Evolutionary conservation across 169 alveolate genomes (phyloP).

Genomic region (Cryptosporidium baileyi): DNA sequence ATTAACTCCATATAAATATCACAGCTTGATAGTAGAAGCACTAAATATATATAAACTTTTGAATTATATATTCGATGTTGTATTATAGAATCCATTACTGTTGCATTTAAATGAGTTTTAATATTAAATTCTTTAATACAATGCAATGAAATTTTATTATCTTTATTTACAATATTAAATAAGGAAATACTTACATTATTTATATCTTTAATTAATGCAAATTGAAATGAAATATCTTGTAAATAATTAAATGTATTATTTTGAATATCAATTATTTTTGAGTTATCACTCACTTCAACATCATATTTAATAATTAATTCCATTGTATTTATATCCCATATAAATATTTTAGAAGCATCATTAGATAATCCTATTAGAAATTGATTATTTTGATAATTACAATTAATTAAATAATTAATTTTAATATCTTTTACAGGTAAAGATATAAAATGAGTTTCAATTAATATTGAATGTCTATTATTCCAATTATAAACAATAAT

Average conservation of each 20-base stretch:
- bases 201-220: no score
- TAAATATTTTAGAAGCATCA: neutral
- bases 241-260: neutral
- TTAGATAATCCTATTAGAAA: conserved; percentile 17
- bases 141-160: no score
- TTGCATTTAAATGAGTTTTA: neutral
- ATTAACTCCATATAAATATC: neutral
- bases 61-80: neutral
- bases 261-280: neutral
- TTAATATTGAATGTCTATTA: neutral
- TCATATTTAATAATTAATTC: neutral
- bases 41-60: conserved; percentile 20
- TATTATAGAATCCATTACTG: neutral
- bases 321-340: conserved; percentile 17
- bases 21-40: conserved; percentile 37
- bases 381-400: neutral
- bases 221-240: no score
- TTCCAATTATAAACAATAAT: conserved; percentile 22
- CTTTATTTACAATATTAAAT: no score
- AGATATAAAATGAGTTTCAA: neutral
- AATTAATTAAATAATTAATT: neutral
- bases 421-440: conserved; percentile 1
- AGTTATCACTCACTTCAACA: neutral
- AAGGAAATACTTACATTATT: no score
- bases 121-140: neutral